phyloP scores from a whole-genome alignment of 139 green algal species.

The Mychonastes homosphaera region DNA sequence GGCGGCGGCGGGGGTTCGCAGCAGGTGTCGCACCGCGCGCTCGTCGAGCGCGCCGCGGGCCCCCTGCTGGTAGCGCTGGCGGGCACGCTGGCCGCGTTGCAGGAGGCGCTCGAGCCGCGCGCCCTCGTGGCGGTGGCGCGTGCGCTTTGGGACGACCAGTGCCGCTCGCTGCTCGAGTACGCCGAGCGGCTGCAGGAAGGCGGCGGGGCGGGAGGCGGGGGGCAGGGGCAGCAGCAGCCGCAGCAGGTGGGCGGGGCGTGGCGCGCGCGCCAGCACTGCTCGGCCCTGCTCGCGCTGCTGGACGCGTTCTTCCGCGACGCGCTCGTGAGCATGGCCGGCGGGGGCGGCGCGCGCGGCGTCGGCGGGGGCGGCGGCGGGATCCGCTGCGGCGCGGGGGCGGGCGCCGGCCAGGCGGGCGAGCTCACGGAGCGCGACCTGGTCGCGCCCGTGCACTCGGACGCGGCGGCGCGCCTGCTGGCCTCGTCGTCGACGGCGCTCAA shows the following conservation, averaged over 20 bases:
- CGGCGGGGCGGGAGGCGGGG: not conserved
- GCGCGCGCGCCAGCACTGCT: constrained; percentile 34
- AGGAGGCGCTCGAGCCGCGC: constrained; percentile 28
- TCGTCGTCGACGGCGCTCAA: constrained; percentile 37
- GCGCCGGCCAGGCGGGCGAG: not conserved
- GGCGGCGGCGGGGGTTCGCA: too few species aligned
- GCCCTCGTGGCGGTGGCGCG: constrained; percentile 40
- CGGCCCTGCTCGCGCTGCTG: constrained; percentile 20
- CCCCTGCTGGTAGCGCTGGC: constrained; percentile 20
- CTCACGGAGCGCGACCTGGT: constrained; percentile 36
- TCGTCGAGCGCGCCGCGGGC: constrained; percentile 7
- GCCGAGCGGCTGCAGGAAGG: constrained; percentile 40
- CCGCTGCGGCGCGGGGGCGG: constrained; percentile 1
- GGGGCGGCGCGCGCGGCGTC: constrained; percentile 7
- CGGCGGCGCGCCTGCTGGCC: constrained; percentile 36
- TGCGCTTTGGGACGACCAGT: constrained; percentile 42
- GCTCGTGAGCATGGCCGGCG: constrained; percentile 26
- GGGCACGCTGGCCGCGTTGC: constrained; percentile 27
- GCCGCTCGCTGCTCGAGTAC: constrained; percentile 40
- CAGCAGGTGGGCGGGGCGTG: constrained; percentile 27
- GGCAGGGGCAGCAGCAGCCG: constrained; percentile 18
- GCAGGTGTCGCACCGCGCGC: constrained; percentile 8
- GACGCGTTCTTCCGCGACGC: constrained; percentile 27
- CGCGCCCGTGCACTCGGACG: constrained; percentile 30
- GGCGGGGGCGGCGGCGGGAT: not conserved